Evolutionary conservation across 257 asterid species (phyloP).

Genomic region (Salvia hispanica): DNA sequence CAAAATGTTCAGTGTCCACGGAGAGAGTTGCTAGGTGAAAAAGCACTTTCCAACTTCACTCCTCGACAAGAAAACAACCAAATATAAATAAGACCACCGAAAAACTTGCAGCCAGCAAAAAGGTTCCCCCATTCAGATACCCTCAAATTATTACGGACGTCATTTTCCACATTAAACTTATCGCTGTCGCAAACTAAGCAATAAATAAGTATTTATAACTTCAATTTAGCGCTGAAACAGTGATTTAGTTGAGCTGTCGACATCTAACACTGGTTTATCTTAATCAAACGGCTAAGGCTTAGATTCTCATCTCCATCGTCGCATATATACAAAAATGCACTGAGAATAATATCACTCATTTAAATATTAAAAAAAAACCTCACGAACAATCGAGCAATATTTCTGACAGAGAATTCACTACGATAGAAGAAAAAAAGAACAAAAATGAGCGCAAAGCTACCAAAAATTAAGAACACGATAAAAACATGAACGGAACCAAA

Average conservation of each 20-base stretch:
- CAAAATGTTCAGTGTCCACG: background rate
- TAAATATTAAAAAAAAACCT: background rate
- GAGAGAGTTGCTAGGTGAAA: background rate
- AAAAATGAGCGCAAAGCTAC: background rate
- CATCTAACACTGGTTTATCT: background rate
- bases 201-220: background rate
- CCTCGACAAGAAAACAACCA: background rate
- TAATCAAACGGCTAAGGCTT: background rate
- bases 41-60: background rate
- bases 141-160: background rate
- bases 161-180: constrained; percentile 4
- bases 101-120: background rate
- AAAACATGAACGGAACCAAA: background rate
- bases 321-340: background rate
- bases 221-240: background rate
- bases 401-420: background rate
- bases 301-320: background rate
- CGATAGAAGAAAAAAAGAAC: background rate
- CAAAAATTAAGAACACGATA: background rate
- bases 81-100: background rate
- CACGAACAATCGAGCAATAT: background rate
- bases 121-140: background rate
- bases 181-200: background rate
- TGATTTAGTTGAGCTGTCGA: background rate
- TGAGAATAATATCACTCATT: background rate